These are phyloP conservation scores for Penicillium corylophilum DNA, from an alignment of 2,329 filamentous ascomycete species.

Conservation along the genomic window DNA sequence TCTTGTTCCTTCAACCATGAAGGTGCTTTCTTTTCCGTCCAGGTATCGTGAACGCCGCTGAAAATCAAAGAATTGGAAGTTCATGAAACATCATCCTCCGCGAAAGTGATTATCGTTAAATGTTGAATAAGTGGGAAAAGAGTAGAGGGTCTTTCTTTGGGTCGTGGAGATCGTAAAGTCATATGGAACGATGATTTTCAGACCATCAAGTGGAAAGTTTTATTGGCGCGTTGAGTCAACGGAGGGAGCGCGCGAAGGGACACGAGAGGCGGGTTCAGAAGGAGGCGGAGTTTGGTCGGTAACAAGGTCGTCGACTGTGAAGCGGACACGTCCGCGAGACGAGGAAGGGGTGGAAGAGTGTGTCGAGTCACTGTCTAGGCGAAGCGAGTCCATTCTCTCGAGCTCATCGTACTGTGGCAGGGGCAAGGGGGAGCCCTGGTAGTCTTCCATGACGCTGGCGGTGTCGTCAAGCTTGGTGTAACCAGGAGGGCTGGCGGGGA, in stretches of 20 bases:
- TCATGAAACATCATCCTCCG: constrained; percentile 6
- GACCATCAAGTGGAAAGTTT: constrained; percentile 1
- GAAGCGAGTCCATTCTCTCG: constrained; percentile 43
- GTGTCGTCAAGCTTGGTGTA: constrained; percentile 52
- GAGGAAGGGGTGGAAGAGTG: constrained; percentile 27
- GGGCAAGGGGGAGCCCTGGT: constrained; percentile 43
- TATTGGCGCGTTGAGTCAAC: constrained; percentile 19
- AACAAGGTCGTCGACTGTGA: constrained; percentile 36
- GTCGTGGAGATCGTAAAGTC: constrained; percentile 21
- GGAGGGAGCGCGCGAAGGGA: constrained; percentile 19
- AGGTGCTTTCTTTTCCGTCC: background rate
- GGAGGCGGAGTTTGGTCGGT: constrained; percentile 18
- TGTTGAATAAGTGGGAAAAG: constrained; percentile 3
- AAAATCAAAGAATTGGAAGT: background rate
- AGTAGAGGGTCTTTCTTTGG: constrained; percentile 9
- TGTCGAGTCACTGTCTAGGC: constrained; percentile 33
- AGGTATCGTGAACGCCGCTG: constrained; percentile 7
- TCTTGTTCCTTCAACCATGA: constrained; percentile 1
- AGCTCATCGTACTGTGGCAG: constrained; percentile 48
- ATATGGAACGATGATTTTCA: constrained; percentile 4
- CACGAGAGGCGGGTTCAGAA: constrained; percentile 19
- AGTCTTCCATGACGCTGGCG: constrained; percentile 48
- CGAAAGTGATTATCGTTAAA: constrained; percentile 8
- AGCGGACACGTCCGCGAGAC: constrained; percentile 25
- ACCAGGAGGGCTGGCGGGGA: constrained; percentile 78